phyloP scores from a whole-genome alignment of 2,329 filamentous ascomycete genomes.

The Simplicillium sp. region DNA sequence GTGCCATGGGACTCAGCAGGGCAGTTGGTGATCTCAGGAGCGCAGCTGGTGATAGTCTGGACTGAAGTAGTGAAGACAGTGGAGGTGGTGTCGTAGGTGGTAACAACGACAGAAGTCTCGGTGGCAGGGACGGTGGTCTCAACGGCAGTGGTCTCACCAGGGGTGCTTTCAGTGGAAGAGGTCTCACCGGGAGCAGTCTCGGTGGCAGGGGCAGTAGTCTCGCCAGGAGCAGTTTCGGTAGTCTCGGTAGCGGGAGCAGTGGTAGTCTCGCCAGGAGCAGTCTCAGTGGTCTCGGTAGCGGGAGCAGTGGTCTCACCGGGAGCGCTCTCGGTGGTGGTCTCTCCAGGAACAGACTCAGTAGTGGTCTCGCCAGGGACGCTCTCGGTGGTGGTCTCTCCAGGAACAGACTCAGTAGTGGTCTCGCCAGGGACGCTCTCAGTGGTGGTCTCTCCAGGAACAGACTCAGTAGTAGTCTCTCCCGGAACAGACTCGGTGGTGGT shows the following conservation, averaged over 20 bases:
- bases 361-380: constrained; percentile 34
- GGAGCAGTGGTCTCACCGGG: constrained; percentile 40
- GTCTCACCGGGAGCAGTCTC: constrained; percentile 9
- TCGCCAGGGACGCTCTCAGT: constrained; percentile 22
- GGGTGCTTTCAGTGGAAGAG: constrained; percentile 5
- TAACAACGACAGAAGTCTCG: constrained; percentile 12
- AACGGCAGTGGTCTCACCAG: constrained; percentile 6
- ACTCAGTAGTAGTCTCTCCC: constrained; percentile 4
- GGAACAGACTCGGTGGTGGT: constrained; percentile 3
- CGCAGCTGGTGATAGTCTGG: constrained; percentile 41
- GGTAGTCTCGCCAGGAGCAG: constrained; percentile 48
- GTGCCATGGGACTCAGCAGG: constrained; percentile 34
- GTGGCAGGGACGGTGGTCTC: constrained; percentile 11
- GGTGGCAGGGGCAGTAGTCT: constrained; percentile 3
- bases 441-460: constrained; percentile 4
- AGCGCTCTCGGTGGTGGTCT: constrained; percentile 25
- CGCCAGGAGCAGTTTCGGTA: constrained; percentile 25
- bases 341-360: constrained; percentile 32
- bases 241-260: constrained; percentile 53
- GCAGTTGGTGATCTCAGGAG: constrained; percentile 37
- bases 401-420: constrained; percentile 3
- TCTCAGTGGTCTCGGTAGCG: constrained; percentile 50
- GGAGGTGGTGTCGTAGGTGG: constrained; percentile 34
- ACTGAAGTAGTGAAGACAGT: constrained; percentile 40
- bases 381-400: constrained; percentile 14